Base-by-base conservation (phyloP, 2,329 filamentous ascomycete genomes). In the Corynespora cassiicola region DNA sequence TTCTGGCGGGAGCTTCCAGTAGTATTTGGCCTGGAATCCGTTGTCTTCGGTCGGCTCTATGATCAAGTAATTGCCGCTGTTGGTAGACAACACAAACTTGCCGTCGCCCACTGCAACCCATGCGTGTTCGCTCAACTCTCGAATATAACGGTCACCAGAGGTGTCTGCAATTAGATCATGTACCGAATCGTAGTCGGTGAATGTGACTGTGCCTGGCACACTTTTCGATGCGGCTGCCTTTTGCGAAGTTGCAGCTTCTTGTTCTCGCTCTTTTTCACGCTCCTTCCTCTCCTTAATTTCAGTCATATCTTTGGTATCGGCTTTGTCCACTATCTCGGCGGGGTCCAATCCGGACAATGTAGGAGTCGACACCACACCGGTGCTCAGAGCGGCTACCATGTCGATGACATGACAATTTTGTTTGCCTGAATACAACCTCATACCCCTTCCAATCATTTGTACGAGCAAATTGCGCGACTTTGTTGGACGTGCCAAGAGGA, bases 381-480 rank as follows among this genome's bases (percentile, higher is more conserved):
- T 87, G 34, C 85, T 83, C 15, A 97, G 74, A 23, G 85, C 90
- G 0, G 91, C 87, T 0, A 97, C 94, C 83, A 99, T 90, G 67
- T 99, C 94, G 58, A 99, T 95, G 43, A 99, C 78, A 65, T 97
- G 94, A 54, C 94, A 99, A 60, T 97, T 82, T 24, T 84, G 73
- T 68, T 99, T 99, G 9, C 81, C 87, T 1, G 84, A 76, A 63
- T 89, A 80, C 24, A 96, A 72, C 26, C 94, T 83, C 82, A 99
- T 88, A 4, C 94, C 94, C 56, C 94, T 81, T 1, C 94, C 94
- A 46, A 99, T 96, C 94, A 99, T 99, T 69, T 99, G 94, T 1
- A 97, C 84, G 1, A 99, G 80, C 2, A 99, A 74, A 55, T 96
- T 97, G n/a, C 88, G 84, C 11, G 94, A 97, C 53, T 86, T 85